Base-by-base conservation (phyloP, 257 asterid species). In the Cruciata laevipes region DNA sequence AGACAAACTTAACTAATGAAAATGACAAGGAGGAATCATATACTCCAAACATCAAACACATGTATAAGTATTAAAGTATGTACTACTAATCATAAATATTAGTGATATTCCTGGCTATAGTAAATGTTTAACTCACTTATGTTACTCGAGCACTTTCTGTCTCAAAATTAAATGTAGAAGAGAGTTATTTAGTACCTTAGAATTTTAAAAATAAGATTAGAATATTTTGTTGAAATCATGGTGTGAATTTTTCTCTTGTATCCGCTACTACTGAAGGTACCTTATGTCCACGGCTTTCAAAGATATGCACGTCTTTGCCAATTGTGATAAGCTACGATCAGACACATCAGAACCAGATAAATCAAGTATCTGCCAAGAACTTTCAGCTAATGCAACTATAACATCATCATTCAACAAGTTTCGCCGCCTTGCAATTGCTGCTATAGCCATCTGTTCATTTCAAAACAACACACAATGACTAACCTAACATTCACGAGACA, bases 401-500 rank as follows among this genome's bases (percentile, higher is more conserved):
- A 90, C 71, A 35, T 77, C 83, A 75, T 93, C 97, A 81, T 73
- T 83, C 80, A 93, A 77, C 58, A 93, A 65, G 83, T 81, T 90
- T 70, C 90, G 84, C 78, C 99, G 82, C 61, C 90, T 88, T n/a
- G 95, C 96, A 77, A 93, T 84, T 68, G 99, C 97, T 58, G 83
- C 75, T 72, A 93, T 71, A 59, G 79, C 82, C 89, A 90, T 80
- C 97, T 92, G 83, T 23, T 35, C 25, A 59, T 14, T 44, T 37
- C 30, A 21, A 32, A 33, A 1, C 21, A 56, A n/a, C 42, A 21
- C 35, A 23, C n/a, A 47, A 14, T 13, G 20, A 52, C 17, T 10
- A 27, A 33, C 12, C 3, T 13, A 44, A 24, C 7, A 47, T 47
- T 47, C 21, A 20, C 13, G 8, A 1, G 23, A 25, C 10, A 11